These are phyloP conservation scores for Podospora conica DNA, from an alignment of 495 filamentous ascomycete species.

Conservation along the genomic window DNA sequence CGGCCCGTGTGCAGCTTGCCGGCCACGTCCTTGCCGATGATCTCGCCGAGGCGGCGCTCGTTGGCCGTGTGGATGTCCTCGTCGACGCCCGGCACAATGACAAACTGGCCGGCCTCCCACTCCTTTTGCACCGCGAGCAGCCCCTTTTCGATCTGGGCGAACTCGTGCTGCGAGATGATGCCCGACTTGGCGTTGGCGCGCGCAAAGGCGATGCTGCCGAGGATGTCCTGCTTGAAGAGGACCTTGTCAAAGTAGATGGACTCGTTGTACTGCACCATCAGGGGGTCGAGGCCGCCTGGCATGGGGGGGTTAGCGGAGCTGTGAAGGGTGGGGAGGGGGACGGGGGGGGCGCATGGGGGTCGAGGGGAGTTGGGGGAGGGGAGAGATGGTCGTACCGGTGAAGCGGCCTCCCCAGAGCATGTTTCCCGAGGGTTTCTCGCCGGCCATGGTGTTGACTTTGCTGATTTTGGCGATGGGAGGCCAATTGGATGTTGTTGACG, in stretches of 20 bases:
- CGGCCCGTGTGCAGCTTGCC: conserved; percentile 94
- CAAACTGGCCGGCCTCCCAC: conserved; percentile 60
- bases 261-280: conserved; percentile 87
- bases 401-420: conserved; percentile 86
- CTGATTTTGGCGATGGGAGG: not conserved
- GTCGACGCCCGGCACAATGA: conserved; percentile 55
- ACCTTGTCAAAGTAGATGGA: conserved; percentile 78
- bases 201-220: conserved; percentile 79
- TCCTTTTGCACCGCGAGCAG: conserved; percentile 67
- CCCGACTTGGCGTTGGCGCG: conserved; percentile 71
- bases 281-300: conserved; percentile 70
- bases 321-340: not conserved
- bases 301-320: conserved; percentile 12
- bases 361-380: not conserved
- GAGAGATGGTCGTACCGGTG: conserved; percentile 45
- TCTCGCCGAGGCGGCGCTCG: conserved; percentile 81
- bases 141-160: conserved; percentile 68
- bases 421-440: conserved; percentile 34
- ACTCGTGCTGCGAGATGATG: conserved; percentile 71
- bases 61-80: conserved; percentile 89
- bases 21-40: conserved; percentile 78
- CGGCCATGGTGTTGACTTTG: conserved; percentile 8
- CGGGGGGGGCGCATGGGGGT: not conserved
- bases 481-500: not conserved
- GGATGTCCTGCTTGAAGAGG: conserved; percentile 76